These are phyloP conservation scores for Hylodesmum podocarpum DNA, from an alignment of 306 rosid species.

Conservation along the genomic window DNA sequence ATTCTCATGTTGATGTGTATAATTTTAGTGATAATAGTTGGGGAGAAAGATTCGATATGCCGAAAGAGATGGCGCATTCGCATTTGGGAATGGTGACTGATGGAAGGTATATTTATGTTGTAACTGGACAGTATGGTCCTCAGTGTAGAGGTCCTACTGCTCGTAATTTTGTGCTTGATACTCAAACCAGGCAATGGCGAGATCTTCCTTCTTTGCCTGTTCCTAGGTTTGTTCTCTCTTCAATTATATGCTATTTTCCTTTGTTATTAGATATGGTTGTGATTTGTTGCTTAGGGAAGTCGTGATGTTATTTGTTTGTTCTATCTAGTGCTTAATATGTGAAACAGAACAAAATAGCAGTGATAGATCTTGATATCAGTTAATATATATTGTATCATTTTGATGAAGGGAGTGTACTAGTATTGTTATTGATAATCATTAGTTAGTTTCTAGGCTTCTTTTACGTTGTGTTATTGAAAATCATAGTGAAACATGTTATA, in stretches of 20 bases:
- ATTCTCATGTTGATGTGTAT: conserved; percentile 87
- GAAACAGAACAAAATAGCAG: conserved; percentile 7
- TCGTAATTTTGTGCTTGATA: conserved; percentile 72
- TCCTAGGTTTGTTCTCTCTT: conserved; percentile 58
- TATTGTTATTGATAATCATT: not conserved
- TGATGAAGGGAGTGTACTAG: not conserved
- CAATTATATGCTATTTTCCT: not conserved
- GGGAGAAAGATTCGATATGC: conserved; percentile 82
- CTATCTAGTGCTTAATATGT: not conserved
- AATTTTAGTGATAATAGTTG: conserved; percentile 70
- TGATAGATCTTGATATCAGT: conserved; percentile 8
- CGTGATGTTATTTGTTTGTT: not conserved
- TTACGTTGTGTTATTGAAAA: not conserved
- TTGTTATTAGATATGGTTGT: too few species aligned
- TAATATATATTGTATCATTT: not conserved
- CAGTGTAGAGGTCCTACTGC: conserved; percentile 95
- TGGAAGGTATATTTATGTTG: conserved; percentile 80
- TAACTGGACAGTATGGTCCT: conserved; percentile 90
- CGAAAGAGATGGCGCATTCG: conserved; percentile 97
- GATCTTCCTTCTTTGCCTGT: conserved; percentile 72
- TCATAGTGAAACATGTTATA: not conserved
- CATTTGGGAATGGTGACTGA: conserved; percentile 90
- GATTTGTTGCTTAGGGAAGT: not conserved
- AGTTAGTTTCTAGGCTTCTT: not conserved
- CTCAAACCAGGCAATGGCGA: conserved; percentile 72